Conservation (phyloP, 192 early-diverging fungal genomes). For the Haplosporangium gracile region DNA sequence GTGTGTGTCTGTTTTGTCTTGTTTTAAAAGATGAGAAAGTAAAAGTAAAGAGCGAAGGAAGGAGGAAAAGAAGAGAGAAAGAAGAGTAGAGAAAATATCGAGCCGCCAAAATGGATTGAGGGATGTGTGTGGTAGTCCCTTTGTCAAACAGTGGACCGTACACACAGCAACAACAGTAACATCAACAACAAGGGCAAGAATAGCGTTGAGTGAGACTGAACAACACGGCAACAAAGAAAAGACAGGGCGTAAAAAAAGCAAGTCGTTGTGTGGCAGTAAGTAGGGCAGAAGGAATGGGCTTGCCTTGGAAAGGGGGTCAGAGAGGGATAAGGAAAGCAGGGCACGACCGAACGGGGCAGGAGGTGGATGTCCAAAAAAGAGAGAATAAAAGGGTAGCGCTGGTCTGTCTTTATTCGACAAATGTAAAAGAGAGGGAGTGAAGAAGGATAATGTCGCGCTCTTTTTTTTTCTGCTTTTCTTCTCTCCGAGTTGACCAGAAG, state of each 20-base stretch:
- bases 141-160: not conserved
- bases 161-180: not conserved
- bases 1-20: not conserved
- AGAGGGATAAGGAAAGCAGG: not conserved
- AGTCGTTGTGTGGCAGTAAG: constrained; percentile 3
- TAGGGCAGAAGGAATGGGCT: not conserved
- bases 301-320: not conserved
- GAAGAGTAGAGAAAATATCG: not conserved
- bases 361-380: not conserved
- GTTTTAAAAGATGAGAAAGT: not conserved
- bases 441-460: too few relatives aligned
- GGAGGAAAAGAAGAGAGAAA: not conserved
- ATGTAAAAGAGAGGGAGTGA: not conserved
- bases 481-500: not conserved
- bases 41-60: not conserved
- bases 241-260: not conserved
- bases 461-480: not conserved
- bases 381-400: not conserved
- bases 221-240: not conserved
- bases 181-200: not conserved
- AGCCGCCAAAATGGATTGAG: not conserved
- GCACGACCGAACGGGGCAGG: not conserved
- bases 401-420: not conserved
- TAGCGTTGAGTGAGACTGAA: not conserved
- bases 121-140: not conserved